Conservation (phyloP, 2,329 filamentous ascomycete genomes). For the Neonectria magnoliae region DNA sequence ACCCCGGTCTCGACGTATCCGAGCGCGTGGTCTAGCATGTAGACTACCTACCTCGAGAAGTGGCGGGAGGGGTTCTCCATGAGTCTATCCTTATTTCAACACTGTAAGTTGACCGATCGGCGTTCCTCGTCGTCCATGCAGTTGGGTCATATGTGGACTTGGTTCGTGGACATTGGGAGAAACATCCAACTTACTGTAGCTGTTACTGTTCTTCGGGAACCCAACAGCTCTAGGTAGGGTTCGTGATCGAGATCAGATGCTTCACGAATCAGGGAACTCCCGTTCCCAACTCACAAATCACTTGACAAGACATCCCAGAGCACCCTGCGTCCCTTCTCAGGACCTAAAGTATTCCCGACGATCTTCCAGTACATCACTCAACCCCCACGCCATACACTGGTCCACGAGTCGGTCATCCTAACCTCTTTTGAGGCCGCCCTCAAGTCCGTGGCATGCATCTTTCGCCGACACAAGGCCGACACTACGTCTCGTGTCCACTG, state of each 20-base stretch:
- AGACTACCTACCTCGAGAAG: constrained; percentile 1
- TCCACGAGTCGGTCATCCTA: constrained; percentile 6
- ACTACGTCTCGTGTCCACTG: not conserved
- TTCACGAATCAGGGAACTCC: not conserved
- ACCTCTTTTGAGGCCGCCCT: constrained; percentile 8
- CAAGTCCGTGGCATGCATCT: not conserved
- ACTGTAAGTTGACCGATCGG: constrained; percentile 1
- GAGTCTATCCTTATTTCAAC: constrained; percentile 14
- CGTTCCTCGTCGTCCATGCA: not conserved
- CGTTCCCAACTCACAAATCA: not conserved
- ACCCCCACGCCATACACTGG: not conserved
- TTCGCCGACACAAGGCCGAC: constrained; percentile 19
- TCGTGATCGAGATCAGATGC: not conserved
- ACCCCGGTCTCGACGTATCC: not conserved
- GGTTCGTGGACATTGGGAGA: not conserved
- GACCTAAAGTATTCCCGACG: not conserved
- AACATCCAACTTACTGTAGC: too few relatives aligned
- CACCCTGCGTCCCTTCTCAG: not conserved
- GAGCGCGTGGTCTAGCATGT: not conserved
- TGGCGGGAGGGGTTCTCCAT: not conserved
- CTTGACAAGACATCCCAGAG: not conserved
- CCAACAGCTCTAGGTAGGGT: not conserved
- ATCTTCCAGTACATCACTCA: not conserved
- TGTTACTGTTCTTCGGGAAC: not conserved
- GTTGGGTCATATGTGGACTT: not conserved